Base-by-base conservation (phyloP, 23 red algal species). In the Chondrus crispus region DNA sequence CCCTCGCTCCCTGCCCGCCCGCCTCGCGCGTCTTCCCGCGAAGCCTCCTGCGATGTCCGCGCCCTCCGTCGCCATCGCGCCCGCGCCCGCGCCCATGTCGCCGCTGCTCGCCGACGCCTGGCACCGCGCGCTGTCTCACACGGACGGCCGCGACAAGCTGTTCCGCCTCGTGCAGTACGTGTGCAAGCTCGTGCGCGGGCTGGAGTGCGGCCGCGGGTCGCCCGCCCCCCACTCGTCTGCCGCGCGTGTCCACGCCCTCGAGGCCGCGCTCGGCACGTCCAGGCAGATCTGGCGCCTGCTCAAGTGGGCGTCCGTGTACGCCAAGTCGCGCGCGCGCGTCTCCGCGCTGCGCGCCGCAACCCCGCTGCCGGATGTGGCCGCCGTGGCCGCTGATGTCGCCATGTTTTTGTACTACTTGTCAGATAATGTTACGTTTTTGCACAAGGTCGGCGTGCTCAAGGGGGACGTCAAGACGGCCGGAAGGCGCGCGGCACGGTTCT, bases 91-190 rank as follows among this genome's bases (percentile, higher is more conserved):
- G 6, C 66, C 39, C 33, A 39, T 60, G 54, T 74, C 80, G 12
- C 89, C 89, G 10, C 78, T 93, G 6, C 28, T 36, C 58, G 40
- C 73, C 41, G 60, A 74, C 4, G 44, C 89, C 42, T 93, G 91
- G 81, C 80, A 84, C 43, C 20, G 80, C 28, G 46, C 72, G 10
- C 81, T 96, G n/a, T 82, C 88, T 48, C 82, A 84, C 14, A 78
- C 94, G 87, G 88, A 96, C 81, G 94, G 94, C 26, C 94, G 94
- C 45, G 94, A 96, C 54, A 91, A 92, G 68, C 87, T 96, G 53
- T 88, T 91, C 75, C 30, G 87, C 3, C 63, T 96, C 7, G 46
- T 88, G 2, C 94, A 96, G 52, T 96, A 88, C 50, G n/a, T 74
- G 0, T 76, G 70, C 48, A 84, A 85, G 39, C 47, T 93, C 8